These are phyloP conservation scores for Colletotrichum liriopes DNA, from an alignment of 2,329 filamentous ascomycete genomes.

Conservation along the genomic window DNA sequence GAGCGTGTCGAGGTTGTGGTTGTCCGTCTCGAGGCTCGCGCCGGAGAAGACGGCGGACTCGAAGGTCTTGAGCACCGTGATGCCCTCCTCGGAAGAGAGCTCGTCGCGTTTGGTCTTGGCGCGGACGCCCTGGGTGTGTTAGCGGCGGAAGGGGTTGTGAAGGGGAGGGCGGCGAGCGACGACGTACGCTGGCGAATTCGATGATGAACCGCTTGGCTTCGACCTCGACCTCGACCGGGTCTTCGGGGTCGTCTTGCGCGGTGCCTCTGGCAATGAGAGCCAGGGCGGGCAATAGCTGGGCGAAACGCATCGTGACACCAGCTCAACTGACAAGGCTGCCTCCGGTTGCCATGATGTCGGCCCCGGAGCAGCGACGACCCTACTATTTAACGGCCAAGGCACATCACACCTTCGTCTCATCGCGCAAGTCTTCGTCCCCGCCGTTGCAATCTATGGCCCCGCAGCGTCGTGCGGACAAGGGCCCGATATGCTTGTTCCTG, in stretches of 20 bases:
- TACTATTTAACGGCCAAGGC: neutral
- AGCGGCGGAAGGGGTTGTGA: neutral
- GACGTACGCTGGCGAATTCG: slow-evolving; percentile 31
- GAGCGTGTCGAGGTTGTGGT: slow-evolving; percentile 37
- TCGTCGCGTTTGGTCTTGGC: slow-evolving; percentile 26
- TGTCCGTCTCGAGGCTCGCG: slow-evolving; percentile 35
- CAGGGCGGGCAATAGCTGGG: slow-evolving; percentile 11
- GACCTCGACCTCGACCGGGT: neutral
- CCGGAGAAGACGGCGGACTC: slow-evolving; percentile 41
- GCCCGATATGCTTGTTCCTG: slow-evolving; percentile 21
- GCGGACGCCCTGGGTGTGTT: slow-evolving; percentile 5
- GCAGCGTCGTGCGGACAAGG: slow-evolving; percentile 10
- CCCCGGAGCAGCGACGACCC: neutral
- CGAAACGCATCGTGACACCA: slow-evolving; percentile 24
- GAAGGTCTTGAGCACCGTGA: slow-evolving; percentile 34
- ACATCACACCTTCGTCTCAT: neutral
- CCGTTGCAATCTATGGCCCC: slow-evolving; percentile 24
- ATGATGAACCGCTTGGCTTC: slow-evolving; percentile 40
- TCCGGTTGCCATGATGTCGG: too few relatives aligned
- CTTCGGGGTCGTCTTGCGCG: neutral
- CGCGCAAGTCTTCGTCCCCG: slow-evolving; percentile 6
- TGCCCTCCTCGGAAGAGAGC: slow-evolving; percentile 24
- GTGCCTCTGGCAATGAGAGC: neutral
- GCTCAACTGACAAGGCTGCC: neutral
- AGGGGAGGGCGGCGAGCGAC: neutral